Evolutionary conservation across 2,329 filamentous ascomycete species (phyloP).

Genomic region (Neobulgaria alba): DNA sequence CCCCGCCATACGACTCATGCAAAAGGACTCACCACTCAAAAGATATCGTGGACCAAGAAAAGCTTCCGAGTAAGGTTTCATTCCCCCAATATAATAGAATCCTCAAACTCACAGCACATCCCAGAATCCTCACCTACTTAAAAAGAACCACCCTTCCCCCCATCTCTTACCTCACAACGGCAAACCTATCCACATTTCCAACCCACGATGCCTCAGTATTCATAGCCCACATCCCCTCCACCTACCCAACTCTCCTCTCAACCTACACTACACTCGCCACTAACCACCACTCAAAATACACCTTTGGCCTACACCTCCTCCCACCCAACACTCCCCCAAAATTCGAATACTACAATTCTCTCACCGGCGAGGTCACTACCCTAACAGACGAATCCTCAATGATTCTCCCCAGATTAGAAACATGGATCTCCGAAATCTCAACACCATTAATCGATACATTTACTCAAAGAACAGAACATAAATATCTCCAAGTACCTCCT

Average conservation of each 20-base stretch:
- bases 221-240: constrained; percentile 31
- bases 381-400: neutral
- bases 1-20: constrained; percentile 38
- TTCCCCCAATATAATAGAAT: neutral
- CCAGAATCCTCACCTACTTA: constrained; percentile 28
- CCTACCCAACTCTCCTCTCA: constrained; percentile 25
- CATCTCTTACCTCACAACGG: constrained; percentile 23
- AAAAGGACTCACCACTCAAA: constrained; percentile 26
- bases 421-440: neutral
- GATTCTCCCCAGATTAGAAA: neutral
- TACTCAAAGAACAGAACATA: neutral
- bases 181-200: constrained; percentile 29
- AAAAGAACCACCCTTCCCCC: constrained; percentile 24
- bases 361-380: neutral
- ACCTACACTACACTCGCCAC: constrained; percentile 30
- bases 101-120: neutral
- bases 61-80: constrained; percentile 29
- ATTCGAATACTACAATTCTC: neutral
- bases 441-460: neutral
- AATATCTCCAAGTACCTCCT: neutral
- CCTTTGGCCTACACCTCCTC: constrained; percentile 36
- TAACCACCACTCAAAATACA: constrained; percentile 33
- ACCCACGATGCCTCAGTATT: constrained; percentile 35
- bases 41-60: constrained; percentile 38
- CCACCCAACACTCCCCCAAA: neutral